A percentile compares a stretch with the other conserved stretches of the same genome.
These are phyloP conservation scores for Royoungia palumana DNA, from an alignment of 768 basidiomycete genomes.

Conservation along the genomic window DNA sequence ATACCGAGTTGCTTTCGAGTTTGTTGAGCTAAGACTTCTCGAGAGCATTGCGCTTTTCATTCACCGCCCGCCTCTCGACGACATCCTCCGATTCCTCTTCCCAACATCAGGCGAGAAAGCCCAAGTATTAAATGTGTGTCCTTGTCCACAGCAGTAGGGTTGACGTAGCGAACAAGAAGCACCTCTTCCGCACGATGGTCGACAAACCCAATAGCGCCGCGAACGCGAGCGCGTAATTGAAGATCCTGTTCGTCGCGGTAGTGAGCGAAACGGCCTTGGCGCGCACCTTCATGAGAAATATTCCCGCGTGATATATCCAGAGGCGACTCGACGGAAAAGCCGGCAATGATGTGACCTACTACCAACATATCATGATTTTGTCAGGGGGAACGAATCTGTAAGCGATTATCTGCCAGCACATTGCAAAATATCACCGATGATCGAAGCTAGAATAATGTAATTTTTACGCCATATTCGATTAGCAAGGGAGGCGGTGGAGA, in stretches of 20 bases:
- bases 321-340: constrained; percentile 68
- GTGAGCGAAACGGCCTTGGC: constrained; percentile 54
- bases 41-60: constrained; percentile 9
- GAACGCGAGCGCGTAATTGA: constrained; percentile 73
- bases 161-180: constrained; percentile 77
- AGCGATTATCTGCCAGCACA: constrained; percentile 33
- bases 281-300: constrained; percentile 66
- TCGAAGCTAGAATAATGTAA: constrained; percentile 67
- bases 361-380: constrained; percentile 76
- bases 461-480: constrained; percentile 64
- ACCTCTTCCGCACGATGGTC: constrained; percentile 68
- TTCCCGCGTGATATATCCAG: constrained; percentile 72
- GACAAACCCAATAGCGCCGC: constrained; percentile 70
- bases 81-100: constrained; percentile 55
- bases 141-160: constrained; percentile 64
- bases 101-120: constrained; percentile 59
- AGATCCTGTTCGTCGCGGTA: constrained; percentile 52
- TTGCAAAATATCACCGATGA: constrained; percentile 70
- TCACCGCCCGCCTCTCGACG: constrained; percentile 5
- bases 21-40: constrained; percentile 12
- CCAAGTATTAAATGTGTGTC: constrained; percentile 74
- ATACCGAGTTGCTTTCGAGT: too few species aligned
- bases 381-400: neutral
- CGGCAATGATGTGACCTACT: constrained; percentile 63
- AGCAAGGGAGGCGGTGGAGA: constrained; percentile 61